Evolutionary conservation across 768 basidiomycete species (phyloP).

Genomic region (Paxillus involutus): DNA sequence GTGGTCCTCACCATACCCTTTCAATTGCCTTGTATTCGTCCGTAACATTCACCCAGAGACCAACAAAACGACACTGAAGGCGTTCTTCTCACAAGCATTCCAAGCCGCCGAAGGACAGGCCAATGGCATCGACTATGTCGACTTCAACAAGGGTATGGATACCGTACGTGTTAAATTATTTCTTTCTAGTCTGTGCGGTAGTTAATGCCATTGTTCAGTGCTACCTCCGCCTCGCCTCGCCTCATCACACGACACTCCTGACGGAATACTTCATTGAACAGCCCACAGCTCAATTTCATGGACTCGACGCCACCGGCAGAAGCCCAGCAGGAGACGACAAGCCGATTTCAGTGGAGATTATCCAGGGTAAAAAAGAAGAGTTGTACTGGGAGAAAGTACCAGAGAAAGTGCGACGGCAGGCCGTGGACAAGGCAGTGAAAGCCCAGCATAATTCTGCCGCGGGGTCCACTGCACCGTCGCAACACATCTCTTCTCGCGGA

Average conservation of each 20-base stretch:
- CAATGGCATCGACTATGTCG: constrained; percentile 70
- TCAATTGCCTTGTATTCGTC: constrained; percentile 66
- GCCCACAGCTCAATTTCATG: constrained; percentile 42
- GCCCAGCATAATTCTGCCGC: background rate
- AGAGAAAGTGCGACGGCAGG: constrained; percentile 62
- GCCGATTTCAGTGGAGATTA: constrained; percentile 50
- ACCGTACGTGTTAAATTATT: constrained; percentile 44
- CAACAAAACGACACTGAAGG: constrained; percentile 77
- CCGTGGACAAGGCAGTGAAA: constrained; percentile 47
- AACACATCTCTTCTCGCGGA: background rate
- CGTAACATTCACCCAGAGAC: constrained; percentile 71
- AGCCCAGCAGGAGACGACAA: constrained; percentile 13
- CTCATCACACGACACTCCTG: constrained; percentile 45
- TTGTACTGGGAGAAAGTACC: constrained; percentile 83
- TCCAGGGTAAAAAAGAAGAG: constrained; percentile 62
- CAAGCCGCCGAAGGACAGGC: constrained; percentile 1
- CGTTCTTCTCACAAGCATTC: constrained; percentile 51
- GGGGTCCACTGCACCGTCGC: background rate
- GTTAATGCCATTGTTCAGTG: constrained; percentile 45
- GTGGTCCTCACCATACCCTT: constrained; percentile 49
- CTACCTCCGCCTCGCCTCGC: constrained; percentile 63
- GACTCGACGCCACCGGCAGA: constrained; percentile 55
- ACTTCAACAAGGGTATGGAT: constrained; percentile 77
- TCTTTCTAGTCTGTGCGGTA: too few relatives aligned
- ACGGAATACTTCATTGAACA: constrained; percentile 42